Conservation (phyloP, 2,329 filamentous ascomycete genomes). For the Aspergillus costaricaensis region DNA sequence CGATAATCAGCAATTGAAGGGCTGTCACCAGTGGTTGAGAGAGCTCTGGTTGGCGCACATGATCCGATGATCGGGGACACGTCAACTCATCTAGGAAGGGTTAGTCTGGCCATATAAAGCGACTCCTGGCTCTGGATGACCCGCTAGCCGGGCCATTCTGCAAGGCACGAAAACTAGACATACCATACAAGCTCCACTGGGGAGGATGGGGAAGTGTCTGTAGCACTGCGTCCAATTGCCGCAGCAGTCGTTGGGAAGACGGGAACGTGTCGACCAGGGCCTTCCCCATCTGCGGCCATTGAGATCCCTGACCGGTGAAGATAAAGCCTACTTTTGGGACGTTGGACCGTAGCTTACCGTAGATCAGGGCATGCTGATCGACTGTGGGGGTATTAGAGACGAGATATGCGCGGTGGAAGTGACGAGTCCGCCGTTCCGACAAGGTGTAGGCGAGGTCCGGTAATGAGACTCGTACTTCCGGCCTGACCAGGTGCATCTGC, state of each 20-base stretch:
- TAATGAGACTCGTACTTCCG: too few species aligned
- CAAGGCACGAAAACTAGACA: background rate
- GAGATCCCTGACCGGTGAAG: background rate
- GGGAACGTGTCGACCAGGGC: background rate
- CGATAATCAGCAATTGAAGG: background rate
- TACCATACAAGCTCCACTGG: background rate
- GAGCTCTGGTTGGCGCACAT: background rate
- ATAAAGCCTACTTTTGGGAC: background rate
- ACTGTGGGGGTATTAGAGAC: too few species aligned
- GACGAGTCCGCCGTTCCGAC: background rate
- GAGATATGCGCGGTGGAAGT: background rate
- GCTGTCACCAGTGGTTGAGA: background rate
- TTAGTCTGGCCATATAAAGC: too few species aligned
- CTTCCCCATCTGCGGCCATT: background rate
- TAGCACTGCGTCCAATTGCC: background rate
- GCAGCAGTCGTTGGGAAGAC: background rate
- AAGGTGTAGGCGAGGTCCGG: too few species aligned
- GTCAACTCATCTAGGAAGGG: background rate
- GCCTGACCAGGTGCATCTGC: too few species aligned
- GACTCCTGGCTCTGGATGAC: too few species aligned
- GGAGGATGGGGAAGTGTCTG: background rate
- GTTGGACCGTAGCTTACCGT: background rate
- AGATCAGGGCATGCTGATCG: background rate
- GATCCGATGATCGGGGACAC: too few species aligned
- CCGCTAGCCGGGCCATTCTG: background rate